Percentiles rank a stretch among this genome's conserved stretches.
Evolutionary conservation across 192 early-diverging fungal species (phyloP).

Genomic region (Rhizophagus prolifer): DNA sequence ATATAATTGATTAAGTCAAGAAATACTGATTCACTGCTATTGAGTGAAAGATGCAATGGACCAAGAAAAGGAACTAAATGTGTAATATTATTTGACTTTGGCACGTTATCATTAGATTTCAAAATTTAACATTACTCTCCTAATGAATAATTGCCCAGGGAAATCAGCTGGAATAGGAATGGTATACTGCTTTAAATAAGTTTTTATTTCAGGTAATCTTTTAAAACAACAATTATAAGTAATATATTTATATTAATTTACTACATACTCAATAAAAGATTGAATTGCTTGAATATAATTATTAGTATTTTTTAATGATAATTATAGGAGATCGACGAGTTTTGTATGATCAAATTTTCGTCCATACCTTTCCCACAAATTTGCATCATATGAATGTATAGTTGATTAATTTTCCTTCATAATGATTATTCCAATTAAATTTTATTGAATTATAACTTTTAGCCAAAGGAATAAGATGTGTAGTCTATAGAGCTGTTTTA

Average conservation of each 20-base stretch:
- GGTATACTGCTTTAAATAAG: background rate
- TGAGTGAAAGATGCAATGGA: too few species aligned
- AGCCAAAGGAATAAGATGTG: background rate
- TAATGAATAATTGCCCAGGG: background rate
- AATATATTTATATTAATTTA: background rate
- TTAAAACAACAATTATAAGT: background rate
- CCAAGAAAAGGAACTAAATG: too few species aligned
- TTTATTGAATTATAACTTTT: constrained; percentile 2
- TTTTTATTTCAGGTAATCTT: constrained; percentile 6
- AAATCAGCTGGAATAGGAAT: background rate
- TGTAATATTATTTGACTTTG: background rate
- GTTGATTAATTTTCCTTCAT: background rate
- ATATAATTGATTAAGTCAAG: constrained; percentile 3
- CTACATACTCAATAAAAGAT: background rate
- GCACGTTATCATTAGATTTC: too few species aligned
- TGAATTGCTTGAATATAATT: constrained; percentile 9
- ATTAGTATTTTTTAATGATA: constrained; percentile 3
- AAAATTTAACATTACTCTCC: constrained; percentile 1
- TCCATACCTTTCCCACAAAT: background rate
- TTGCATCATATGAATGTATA: constrained; percentile 4
- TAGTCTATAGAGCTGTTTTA: background rate
- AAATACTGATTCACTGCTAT: background rate
- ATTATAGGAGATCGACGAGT: background rate
- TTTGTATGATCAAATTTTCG: background rate
- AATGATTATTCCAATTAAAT: background rate